Base-by-base conservation (phyloP, 2,329 filamentous ascomycete genomes). In the Arthrobotrys iridis region DNA sequence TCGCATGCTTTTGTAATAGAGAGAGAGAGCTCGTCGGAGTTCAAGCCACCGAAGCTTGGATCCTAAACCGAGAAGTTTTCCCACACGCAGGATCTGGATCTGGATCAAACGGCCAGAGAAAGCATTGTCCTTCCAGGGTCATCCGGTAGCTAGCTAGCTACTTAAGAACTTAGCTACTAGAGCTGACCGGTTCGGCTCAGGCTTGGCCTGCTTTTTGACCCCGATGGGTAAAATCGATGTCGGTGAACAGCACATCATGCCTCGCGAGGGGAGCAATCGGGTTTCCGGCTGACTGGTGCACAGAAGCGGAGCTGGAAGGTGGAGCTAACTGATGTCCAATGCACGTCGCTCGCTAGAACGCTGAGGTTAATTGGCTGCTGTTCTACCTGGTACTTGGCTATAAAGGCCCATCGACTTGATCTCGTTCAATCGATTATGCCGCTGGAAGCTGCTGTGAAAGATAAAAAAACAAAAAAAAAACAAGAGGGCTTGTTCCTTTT, bases 191-290 rank as follows among this genome's bases (percentile, higher is more conserved):
- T 8, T 18, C 10, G 48, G 26, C 48, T n/a, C n/a, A n/a, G n/a
- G 48, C 48, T 28, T 55, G 5, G 35, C 35, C 11, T 40, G 35
- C 35, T 40, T 15, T 15, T 4, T 40, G n/a, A n/a, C n/a, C 35
- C 15, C 28, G 10, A 10, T 40, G 35, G 35, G 35, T 40, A 40
- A 43, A 43, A 22, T 43, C 40, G 40, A 43, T 35, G 15, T n/a
- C n/a, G 24, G 52, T 58, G 62, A 37, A 66, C 62, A 59, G 64
- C 64, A 59, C 64, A 67, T 67, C 64, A 67, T 67, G 41, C 64
- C 64, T 67, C 26, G 33, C 22, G 28, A 46, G 26, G 58, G 11
- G 20, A 26, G 45, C 13, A 15, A 60, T 60, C 57, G 37, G 40
- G 20, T 43, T 26, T 15, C 50, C 20, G 55, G 37, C 20, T 59